Percentiles rank a stretch among this genome's conserved stretches.
phyloP scores from a whole-genome alignment of 345 rosid genomes.

The Punica granatum region DNA sequence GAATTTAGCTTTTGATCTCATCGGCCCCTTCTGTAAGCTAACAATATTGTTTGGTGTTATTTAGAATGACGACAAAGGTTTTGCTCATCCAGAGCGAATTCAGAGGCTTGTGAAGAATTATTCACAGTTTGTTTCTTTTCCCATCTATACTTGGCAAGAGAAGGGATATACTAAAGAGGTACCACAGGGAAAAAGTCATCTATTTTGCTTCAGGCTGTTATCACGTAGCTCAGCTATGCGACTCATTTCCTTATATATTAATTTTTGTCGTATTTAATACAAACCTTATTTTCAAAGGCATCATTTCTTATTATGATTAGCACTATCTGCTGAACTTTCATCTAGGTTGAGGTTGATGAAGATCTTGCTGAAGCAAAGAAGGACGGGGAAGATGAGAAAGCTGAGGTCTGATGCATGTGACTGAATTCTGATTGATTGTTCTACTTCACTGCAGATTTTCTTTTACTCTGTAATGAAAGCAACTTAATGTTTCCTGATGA shows the following conservation, averaged over 20 bases:
- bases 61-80: conserved; percentile 75
- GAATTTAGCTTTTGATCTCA: neutral
- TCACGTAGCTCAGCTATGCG: neutral
- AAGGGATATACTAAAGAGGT: conserved; percentile 97
- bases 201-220: neutral
- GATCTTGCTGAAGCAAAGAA: conserved; percentile 73
- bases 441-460: neutral
- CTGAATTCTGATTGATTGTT: neutral
- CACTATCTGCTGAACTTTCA: neutral
- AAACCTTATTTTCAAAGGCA: no score
- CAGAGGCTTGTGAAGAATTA: conserved; percentile 94
- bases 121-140: conserved; percentile 96
- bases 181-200: neutral
- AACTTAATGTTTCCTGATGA: neutral
- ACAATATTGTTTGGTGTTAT: neutral
- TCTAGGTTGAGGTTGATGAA: conserved; percentile 91
- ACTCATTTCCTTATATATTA: neutral
- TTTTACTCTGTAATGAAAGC: neutral
- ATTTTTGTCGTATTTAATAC: neutral
- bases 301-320: neutral
- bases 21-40: neutral
- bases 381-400: conserved; percentile 39
- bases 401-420: conserved; percentile 40
- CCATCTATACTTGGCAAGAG: conserved; percentile 97
- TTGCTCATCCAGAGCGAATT: conserved; percentile 88